Base-by-base conservation (phyloP, 192 early-diverging fungal genomes). In the Ramicandelaber brevisporus region DNA sequence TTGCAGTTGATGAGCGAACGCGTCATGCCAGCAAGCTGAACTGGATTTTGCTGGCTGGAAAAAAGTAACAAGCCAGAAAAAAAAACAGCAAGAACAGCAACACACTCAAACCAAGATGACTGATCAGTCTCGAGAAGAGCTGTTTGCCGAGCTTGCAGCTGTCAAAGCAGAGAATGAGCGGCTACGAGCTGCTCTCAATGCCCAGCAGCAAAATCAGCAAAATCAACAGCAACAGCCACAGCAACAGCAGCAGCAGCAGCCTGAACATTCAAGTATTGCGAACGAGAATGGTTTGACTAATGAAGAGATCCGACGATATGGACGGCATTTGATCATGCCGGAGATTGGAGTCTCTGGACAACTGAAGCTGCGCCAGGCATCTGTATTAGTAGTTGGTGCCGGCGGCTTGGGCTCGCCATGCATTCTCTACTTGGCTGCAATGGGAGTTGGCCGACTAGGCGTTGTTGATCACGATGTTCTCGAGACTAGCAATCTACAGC, bases 401-500 rank as follows among this genome's bases (percentile, higher is more conserved):
- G 92, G 92, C 33, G 92, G 92, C 1, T 62, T 97, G 6, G 92
- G 92, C 0, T 63, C 84, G 2, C 79, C 92, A 3, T 75, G 66
- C 18, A 56, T 70, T 2, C 53, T 93, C 16, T 97, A 97, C 39
- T 59, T 97, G 9, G 84, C 80, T 3, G 70, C 75, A 2, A 73
- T 73, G 31, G 92, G 92, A 2, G 58, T 92, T 11, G 89, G 78
- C 42, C 55, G 63, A 2, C 29, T 98, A 12, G 92, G 92, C 4
- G 70, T 93, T 11, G 65, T 86, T 0, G 92, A 98, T 40, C 79
- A 93, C 44, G 92, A 98, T 41, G 52, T 37, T 0, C 78, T 98
- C 0, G 92, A 90, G 43, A 51, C 53, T 20, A 83, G 73, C 45
- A 97, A 97, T 44, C 46, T 97, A 9, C 88, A 98, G 41, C 66